Conservation (phyloP, 2,329 filamentous ascomycete genomes). For the Colletotrichum gigasporum region DNA sequence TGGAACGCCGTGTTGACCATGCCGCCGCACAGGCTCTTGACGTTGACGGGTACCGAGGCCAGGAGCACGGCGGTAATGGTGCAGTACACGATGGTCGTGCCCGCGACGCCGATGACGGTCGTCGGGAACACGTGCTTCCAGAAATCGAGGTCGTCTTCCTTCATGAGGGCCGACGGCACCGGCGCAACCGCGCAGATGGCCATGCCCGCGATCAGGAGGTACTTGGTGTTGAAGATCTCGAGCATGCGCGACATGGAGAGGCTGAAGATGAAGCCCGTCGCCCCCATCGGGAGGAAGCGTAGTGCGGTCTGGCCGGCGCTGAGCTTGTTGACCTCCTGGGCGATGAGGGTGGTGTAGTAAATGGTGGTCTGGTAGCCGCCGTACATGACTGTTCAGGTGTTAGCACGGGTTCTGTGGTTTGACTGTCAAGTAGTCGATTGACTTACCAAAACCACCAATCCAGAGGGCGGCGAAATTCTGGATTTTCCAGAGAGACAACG, state of each 20-base stretch:
- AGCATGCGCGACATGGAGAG: conserved; percentile 28
- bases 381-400: conserved; percentile 14
- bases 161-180: conserved; percentile 18
- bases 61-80: conserved; percentile 28
- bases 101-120: conserved; percentile 20
- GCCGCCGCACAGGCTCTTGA: conserved; percentile 28
- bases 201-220: conserved; percentile 14
- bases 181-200: conserved; percentile 21
- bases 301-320: conserved; percentile 22
- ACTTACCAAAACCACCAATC: conserved; percentile 48
- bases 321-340: conserved; percentile 23
- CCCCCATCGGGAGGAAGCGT: conserved; percentile 22
- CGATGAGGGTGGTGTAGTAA: conserved; percentile 28
- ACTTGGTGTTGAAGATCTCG: conserved; percentile 22
- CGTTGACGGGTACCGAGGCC: conserved; percentile 22
- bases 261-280: conserved; percentile 24
- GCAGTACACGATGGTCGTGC: conserved; percentile 25
- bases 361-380: conserved; percentile 25
- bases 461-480: conserved; percentile 55
- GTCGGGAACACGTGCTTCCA: conserved; percentile 28
- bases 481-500: conserved; percentile 54
- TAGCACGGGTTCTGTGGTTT: not conserved
- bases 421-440: not conserved
- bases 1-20: conserved; percentile 29
- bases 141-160: conserved; percentile 18